Percentiles rank a stretch among this genome's conserved stretches.
These are phyloP conservation scores for Colletotrichum tropicale DNA, from an alignment of 2,329 filamentous ascomycete species.

Conservation along the genomic window DNA sequence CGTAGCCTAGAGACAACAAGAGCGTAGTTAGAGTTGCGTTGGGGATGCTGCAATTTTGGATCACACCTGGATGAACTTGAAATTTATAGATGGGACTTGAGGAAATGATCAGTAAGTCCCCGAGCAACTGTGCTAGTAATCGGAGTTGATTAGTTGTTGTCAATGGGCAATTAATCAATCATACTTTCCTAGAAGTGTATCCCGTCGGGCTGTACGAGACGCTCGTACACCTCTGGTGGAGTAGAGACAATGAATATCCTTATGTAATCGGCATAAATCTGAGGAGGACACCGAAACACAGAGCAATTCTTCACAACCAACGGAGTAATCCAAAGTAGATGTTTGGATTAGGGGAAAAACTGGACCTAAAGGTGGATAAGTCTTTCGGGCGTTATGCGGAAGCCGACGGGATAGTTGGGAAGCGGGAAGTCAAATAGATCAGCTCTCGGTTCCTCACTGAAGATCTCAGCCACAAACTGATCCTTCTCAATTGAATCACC, in stretches of 20 bases:
- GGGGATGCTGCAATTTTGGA: rapidly evolving
- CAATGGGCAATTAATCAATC: not conserved
- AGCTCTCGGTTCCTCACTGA: rapidly evolving
- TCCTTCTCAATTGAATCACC: not conserved
- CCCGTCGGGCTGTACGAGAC: not conserved
- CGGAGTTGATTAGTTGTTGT: not conserved
- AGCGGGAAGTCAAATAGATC: not conserved
- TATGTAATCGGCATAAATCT: not conserved
- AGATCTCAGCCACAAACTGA: not conserved
- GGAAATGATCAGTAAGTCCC: not conserved
- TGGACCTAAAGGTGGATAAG: not conserved
- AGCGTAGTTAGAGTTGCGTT: not conserved
- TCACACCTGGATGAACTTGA: not conserved
- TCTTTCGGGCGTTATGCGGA: not conserved
- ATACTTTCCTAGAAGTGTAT: not conserved
- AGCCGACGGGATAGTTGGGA: not conserved
- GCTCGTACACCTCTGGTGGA: not conserved
- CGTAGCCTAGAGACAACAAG: not conserved
- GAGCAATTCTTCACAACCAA: not conserved
- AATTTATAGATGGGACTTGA: not conserved
- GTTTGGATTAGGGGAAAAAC: not conserved
- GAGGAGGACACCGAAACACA: not conserved
- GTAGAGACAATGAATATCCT: not conserved
- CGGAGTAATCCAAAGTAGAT: not conserved
- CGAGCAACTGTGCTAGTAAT: not conserved